Base-by-base conservation (phyloP, 2,329 filamentous ascomycete genomes). In the Penicillium occitanis region DNA sequence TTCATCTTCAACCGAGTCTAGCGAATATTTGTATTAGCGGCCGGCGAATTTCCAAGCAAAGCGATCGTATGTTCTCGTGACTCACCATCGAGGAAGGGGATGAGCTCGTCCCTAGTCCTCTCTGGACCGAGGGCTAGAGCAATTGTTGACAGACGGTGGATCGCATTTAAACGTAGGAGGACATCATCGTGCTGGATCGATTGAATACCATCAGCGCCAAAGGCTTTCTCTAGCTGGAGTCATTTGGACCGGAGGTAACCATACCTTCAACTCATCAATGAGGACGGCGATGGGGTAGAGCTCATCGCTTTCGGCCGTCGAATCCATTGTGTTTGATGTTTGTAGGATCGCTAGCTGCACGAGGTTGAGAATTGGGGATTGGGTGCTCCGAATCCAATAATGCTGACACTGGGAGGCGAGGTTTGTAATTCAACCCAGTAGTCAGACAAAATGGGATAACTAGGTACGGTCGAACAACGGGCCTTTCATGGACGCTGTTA, bases 241-340 rank as follows among this genome's bases (percentile, higher is more conserved):
- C 11, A 14, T 22, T 19, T 35, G 4, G 60, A 40, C 25, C n/a
- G 58, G 35, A 60, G 59, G 37, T 69, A 67, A 71, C 75, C 81
- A 75, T 87, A 97, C 93, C 92, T 97, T 99, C 77, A 99, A 87
- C 88, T 99, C 95, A 82, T 99, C 95, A 82, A 99, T 99, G 82
- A 99, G 90, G 73, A 99, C 95, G 78, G 96, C 95, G 85, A 99
- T 99, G 80, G 95, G 95, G 82, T 98, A 99, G 77, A 99, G 93
- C 89, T 98, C 96, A 84, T 99, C 95, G 81, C 90, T 96, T 85
- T 94, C 89, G 82, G 90, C 91, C 80, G 90, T 87, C 83, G 90
- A 90, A 84, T 97, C 92, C 94, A 98, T 98, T 80, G 81, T 86
- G 87, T 82, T 79, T 66, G 65, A 60, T 76, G 75, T 66, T 65